Conservation (phyloP, 2,329 filamentous ascomycete species). For the Phoma sp. region DNA sequence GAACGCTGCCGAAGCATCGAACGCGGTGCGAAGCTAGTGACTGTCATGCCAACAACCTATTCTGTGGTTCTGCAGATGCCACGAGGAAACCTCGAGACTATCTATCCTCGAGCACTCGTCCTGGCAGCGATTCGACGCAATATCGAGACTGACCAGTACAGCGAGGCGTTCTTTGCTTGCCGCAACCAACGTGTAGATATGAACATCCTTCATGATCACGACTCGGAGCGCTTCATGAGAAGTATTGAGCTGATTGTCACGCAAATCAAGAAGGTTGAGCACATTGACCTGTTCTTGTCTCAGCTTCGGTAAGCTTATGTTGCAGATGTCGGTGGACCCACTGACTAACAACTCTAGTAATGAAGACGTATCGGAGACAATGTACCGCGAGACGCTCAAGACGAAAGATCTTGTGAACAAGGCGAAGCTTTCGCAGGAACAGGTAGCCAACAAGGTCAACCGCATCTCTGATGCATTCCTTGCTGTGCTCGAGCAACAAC, state of each 20-base stretch:
- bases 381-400: conserved; percentile 87
- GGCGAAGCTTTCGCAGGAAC: conserved; percentile 24
- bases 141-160: conserved; percentile 82
- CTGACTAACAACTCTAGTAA: conserved; percentile 57
- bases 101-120: conserved; percentile 91
- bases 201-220: conserved; percentile 95
- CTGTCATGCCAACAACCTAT: conserved; percentile 86
- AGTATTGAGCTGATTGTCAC: conserved; percentile 79
- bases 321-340: neutral
- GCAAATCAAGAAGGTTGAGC: conserved; percentile 80
- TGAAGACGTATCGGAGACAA: conserved; percentile 90
- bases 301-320: conserved; percentile 69
- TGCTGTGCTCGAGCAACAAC: conserved; percentile 62
- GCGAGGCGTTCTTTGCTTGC: conserved; percentile 83
- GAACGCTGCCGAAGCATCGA: conserved; percentile 93
- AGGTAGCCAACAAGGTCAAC: conserved; percentile 73
- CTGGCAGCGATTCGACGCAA: conserved; percentile 84
- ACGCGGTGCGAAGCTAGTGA: conserved; percentile 83
- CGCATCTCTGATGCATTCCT: conserved; percentile 86
- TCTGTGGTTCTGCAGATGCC: conserved; percentile 93
- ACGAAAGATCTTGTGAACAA: conserved; percentile 29
- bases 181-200: conserved; percentile 94
- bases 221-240: conserved; percentile 81
- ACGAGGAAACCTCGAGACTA: conserved; percentile 91
- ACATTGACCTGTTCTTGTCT: conserved; percentile 90